Conservation (phyloP, 1,284 basidiomycete species). For the Gymnopus androsaceus region DNA sequence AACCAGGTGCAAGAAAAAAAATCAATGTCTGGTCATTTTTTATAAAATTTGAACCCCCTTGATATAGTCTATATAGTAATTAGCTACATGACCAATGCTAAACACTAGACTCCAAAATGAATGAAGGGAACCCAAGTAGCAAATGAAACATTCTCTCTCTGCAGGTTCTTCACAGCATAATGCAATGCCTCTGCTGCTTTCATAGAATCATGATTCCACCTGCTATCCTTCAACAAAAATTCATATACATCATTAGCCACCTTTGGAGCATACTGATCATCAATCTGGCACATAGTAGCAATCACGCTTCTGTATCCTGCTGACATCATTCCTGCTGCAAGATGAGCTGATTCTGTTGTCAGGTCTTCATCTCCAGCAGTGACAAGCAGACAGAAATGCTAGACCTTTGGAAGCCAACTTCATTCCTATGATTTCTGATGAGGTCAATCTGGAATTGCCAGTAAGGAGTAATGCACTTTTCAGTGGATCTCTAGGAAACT, state of each 20-base stretch:
- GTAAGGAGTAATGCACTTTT: not conserved
- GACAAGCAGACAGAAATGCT: constrained; percentile 5
- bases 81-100: too few species aligned
- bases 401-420: not conserved
- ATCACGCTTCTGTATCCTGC: constrained; percentile 6
- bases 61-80: too few species aligned
- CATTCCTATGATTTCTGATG: not conserved
- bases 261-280: not conserved
- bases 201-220: not conserved
- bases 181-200: constrained; percentile 1
- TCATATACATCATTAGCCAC: not conserved
- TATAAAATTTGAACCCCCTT: too few species aligned
- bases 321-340: constrained; percentile 7
- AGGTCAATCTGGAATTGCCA: not conserved
- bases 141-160: not conserved
- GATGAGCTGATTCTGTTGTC: constrained; percentile 3
- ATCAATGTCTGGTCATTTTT: too few species aligned
- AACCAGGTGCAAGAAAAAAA: too few species aligned
- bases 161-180: not conserved
- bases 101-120: constrained; percentile 1
- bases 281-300: constrained; percentile 6
- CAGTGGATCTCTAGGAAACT: not conserved
- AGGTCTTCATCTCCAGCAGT: constrained; percentile 6
- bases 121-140: constrained; percentile 4
- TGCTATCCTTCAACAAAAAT: not conserved